Percentiles rank a stretch among this genome's conserved stretches.
Evolutionary conservation across 805 yeast species (phyloP).

Genomic region (Yarrowia deformans): DNA sequence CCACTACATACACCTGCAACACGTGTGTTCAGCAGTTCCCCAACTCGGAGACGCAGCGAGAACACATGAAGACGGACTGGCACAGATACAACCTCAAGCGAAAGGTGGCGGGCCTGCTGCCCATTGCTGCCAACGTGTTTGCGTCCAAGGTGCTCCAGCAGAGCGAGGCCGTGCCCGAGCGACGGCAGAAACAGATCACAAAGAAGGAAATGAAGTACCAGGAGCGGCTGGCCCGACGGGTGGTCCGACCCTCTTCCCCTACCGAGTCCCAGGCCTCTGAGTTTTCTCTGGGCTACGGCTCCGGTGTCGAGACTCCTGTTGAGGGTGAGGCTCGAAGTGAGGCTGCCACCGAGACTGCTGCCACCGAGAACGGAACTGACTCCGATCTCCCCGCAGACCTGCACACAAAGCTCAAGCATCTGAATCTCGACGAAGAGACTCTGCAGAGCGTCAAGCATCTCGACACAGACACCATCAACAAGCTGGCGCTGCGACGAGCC

Average conservation of each 20-base stretch:
- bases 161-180: conserved; percentile 44
- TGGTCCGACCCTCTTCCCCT: conserved; percentile 34
- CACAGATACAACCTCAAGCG: conserved; percentile 95
- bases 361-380: too few species aligned
- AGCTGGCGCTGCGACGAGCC: conserved; percentile 43
- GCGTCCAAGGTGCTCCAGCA: conserved; percentile 68
- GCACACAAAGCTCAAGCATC: conserved; percentile 22
- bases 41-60: conserved; percentile 82
- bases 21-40: conserved; percentile 85
- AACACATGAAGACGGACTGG: conserved; percentile 98
- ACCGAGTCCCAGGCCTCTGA: conserved; percentile 43
- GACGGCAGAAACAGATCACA: conserved; percentile 49
- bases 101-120: conserved; percentile 83
- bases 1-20: conserved; percentile 71
- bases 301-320: conserved; percentile 41
- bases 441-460: conserved; percentile 24
- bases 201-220: conserved; percentile 51
- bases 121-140: conserved; percentile 71
- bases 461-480: conserved; percentile 45
- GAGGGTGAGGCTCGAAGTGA: conserved; percentile 30
- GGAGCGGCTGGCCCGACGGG: conserved; percentile 46
- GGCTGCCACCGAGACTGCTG: background rate
- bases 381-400: conserved; percentile 14
- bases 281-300: conserved; percentile 46
- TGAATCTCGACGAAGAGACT: conserved; percentile 39